Base-by-base conservation (phyloP, 768 basidiomycete genomes). In the Lactarius indigo region DNA sequence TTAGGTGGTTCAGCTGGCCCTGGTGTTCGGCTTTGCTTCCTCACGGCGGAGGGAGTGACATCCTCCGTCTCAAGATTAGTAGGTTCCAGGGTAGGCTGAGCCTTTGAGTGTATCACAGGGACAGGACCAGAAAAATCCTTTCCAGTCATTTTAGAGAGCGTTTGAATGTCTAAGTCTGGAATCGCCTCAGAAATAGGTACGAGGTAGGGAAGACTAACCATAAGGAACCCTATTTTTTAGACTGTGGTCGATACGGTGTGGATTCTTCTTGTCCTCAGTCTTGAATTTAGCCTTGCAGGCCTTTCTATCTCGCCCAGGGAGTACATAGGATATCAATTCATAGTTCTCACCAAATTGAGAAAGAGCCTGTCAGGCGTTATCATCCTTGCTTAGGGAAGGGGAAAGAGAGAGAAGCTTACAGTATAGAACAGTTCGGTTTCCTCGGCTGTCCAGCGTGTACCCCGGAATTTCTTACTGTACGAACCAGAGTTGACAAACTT, bases 261-360 rank as follows among this genome's bases (percentile, higher is more conserved):
- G 82, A 74, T 95, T 89, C 74, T 85, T 86, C 78, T 84, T 91
- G 74, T 95, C 94, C 75, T 96, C 95, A 0, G 87, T 83, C 72
- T 92, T 95, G 80, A 94, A 96, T 74, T 96, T 96, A 76, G 92
- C 90, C 77, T 93, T 94, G 76, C 95, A 94, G 31, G 94, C 88
- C 73, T 90, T 92, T 23, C 94, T 83, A 73, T 93, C 91, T 18
- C 94, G 88, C 20, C 89, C 88, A 44, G 92, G 92, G 23, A 96
- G 82, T 15, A 94, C 82, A 71, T 87, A 88, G 3, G 94, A 91
- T 68, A 96, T 94, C 50, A 96, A 83, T 74, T 96, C 94, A 73
- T 96, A 96, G 72, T 96, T 94, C 75, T 94, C 91, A 37, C 93
- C 93, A 70, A 93, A 94, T 74, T 94, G 93, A 4, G 87, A 83